Percentiles rank a stretch among this genome's conserved stretches.
Evolutionary conservation across 1,139 yeast genomes (phyloP).

Genomic region (Saccharomycopsis hybrid): DNA sequence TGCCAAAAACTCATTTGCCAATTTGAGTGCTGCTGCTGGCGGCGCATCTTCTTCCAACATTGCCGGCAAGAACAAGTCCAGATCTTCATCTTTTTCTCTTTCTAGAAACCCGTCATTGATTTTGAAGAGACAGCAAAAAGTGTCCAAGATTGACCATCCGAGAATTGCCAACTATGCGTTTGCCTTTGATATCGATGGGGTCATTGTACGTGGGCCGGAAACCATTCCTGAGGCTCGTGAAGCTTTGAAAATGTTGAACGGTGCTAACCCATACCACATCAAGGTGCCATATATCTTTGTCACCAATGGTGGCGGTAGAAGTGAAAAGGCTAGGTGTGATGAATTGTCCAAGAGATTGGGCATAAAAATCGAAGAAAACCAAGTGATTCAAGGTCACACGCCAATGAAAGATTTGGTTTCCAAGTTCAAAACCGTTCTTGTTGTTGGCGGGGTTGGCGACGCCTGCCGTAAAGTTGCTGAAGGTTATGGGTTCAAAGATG

Average conservation of each 20-base stretch:
- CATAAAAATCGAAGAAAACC: constrained; percentile 60
- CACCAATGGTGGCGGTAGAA: constrained; percentile 86
- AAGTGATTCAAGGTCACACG: constrained; percentile 83
- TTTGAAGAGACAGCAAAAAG: constrained; percentile 37
- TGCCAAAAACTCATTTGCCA: constrained; percentile 33
- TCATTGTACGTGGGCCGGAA: constrained; percentile 70
- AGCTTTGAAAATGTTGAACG: constrained; percentile 65
- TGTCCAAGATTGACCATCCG: constrained; percentile 52
- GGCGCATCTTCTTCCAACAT: constrained; percentile 22
- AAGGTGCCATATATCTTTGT: constrained; percentile 82
- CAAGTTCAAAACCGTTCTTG: constrained; percentile 62
- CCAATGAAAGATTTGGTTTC: constrained; percentile 77
- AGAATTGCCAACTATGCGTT: constrained; percentile 79
- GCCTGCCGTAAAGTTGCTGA: constrained; percentile 76
- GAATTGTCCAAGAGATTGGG: constrained; percentile 58
- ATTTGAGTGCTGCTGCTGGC: constrained; percentile 32
- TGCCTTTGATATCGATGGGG: constrained; percentile 86
- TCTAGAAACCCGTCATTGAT: constrained; percentile 46
- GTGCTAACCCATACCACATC: constrained; percentile 70
- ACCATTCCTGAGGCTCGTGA: constrained; percentile 72
- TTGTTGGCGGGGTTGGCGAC: constrained; percentile 81
- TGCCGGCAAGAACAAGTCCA: constrained; percentile 7
- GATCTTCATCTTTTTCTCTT: constrained; percentile 18
- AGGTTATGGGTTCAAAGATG: constrained; percentile 70
- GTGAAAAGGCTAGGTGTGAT: constrained; percentile 63